A percentile compares a stretch with the other conserved stretches of the same genome.
Evolutionary conservation across 768 basidiomycete genomes (phyloP).

Genomic region (Trametes maxima): DNA sequence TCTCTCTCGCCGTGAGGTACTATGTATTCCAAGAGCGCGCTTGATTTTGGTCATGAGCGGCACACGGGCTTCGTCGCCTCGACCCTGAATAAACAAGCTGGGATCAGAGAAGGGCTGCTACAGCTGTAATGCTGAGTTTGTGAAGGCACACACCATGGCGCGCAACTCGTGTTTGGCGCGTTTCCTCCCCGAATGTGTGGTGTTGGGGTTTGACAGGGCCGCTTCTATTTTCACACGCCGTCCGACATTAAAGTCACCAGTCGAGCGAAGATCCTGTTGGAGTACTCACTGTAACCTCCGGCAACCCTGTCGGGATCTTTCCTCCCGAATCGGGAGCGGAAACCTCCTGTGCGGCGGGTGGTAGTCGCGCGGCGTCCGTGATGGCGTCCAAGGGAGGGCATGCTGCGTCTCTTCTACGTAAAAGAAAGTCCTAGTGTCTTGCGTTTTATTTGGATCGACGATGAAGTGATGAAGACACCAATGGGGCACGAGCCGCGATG

Average conservation of each 20-base stretch:
- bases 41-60: constrained; percentile 55
- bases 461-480: not conserved
- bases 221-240: constrained; percentile 39
- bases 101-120: not conserved
- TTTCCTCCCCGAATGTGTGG: constrained; percentile 45
- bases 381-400: constrained; percentile 7
- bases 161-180: constrained; percentile 49
- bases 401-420: not conserved
- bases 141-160: constrained; percentile 43
- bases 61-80: constrained; percentile 44
- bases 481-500: not conserved
- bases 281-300: constrained; percentile 48
- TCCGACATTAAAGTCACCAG: constrained; percentile 7
- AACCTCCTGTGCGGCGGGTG: constrained; percentile 15
- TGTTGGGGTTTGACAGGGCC: constrained; percentile 54
- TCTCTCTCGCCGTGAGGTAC: constrained; percentile 39
- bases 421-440: not conserved
- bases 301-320: constrained; percentile 48
- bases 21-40: constrained; percentile 53
- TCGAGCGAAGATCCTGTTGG: not conserved
- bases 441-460: not conserved
- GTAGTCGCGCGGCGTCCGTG: constrained; percentile 10
- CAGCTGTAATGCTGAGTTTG: not conserved
- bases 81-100: constrained; percentile 38
- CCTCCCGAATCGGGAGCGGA: constrained; percentile 21